Evolutionary conservation across 2,329 filamentous ascomycete genomes (phyloP).

Genomic region (Fusarium sp.): DNA sequence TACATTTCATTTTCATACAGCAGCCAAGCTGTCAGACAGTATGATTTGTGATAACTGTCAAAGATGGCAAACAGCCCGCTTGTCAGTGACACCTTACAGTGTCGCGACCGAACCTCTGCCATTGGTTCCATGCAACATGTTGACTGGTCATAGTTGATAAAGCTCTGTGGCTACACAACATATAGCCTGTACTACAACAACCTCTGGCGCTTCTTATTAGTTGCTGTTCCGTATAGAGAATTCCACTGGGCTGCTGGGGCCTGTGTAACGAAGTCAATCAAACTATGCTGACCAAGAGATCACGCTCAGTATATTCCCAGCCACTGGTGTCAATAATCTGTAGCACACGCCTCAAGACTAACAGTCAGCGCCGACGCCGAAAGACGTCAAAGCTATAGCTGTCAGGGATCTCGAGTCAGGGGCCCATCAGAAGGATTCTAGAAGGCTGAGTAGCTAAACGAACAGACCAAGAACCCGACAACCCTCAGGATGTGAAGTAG

Average conservation of each 20-base stretch:
- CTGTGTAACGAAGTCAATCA: slow-evolving; percentile 26
- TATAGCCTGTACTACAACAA: slow-evolving; percentile 6
- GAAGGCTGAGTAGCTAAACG: slow-evolving; percentile 37
- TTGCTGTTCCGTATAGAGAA: slow-evolving; percentile 2
- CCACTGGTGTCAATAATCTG: slow-evolving; percentile 27
- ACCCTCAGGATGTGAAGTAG: slow-evolving; percentile 20
- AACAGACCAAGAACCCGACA: slow-evolving; percentile 5
- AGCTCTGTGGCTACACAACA: slow-evolving; percentile 2
- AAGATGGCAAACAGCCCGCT: slow-evolving; percentile 21
- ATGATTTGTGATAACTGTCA: slow-evolving; percentile 21
- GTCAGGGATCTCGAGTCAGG: slow-evolving; percentile 31
- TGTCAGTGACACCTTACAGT: background rate
- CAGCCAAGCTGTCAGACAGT: slow-evolving; percentile 12
- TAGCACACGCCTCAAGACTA: slow-evolving; percentile 21
- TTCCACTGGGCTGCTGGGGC: slow-evolving; percentile 19
- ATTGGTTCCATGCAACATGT: slow-evolving; percentile 18
- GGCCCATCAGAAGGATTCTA: slow-evolving; percentile 41
- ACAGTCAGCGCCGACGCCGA: slow-evolving; percentile 23
- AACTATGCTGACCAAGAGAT: slow-evolving; percentile 16
- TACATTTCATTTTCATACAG: background rate
- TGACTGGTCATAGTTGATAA: slow-evolving; percentile 23
- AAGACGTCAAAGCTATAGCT: slow-evolving; percentile 23
- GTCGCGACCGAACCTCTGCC: background rate
- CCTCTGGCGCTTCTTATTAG: slow-evolving; percentile 3
- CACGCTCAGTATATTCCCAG: slow-evolving; percentile 2